phyloP scores from a whole-genome alignment of 2,329 filamentous ascomycete genomes.

The Metarhizium sp. region DNA sequence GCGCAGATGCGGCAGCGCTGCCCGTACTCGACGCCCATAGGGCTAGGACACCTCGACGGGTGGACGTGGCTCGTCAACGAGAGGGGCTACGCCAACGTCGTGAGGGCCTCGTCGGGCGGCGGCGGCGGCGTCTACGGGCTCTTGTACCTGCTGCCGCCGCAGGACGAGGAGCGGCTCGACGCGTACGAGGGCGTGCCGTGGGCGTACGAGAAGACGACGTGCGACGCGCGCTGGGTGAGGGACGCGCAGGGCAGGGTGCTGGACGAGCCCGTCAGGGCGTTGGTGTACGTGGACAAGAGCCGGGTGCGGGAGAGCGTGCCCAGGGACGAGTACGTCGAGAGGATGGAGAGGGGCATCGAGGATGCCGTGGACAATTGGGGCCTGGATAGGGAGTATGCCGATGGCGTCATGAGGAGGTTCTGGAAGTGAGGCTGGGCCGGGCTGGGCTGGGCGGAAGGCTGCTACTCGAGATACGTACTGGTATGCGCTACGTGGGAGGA shows the following conservation, averaged over 20 bases:
- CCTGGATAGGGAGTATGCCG: constrained; percentile 45
- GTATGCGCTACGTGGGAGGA: no score
- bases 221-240: constrained; percentile 22
- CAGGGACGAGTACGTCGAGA: constrained; percentile 46
- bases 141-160: constrained; percentile 39
- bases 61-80: constrained; percentile 60
- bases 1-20: constrained; percentile 57
- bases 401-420: constrained; percentile 41
- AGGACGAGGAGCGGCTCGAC: constrained; percentile 45
- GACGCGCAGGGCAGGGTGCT: constrained; percentile 13
- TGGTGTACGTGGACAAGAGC: constrained; percentile 51
- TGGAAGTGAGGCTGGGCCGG: neutral
- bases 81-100: constrained; percentile 61
- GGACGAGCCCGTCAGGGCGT: constrained; percentile 24
- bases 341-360: constrained; percentile 54
- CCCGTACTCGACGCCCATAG: constrained; percentile 44
- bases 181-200: constrained; percentile 51
- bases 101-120: constrained; percentile 15
- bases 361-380: constrained; percentile 46
- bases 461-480: no score
- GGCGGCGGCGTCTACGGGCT: constrained; percentile 47
- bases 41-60: constrained; percentile 44
- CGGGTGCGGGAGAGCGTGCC: constrained; percentile 30
- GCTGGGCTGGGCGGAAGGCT: neutral
- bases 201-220: constrained; percentile 46